Evolutionary conservation across 2,329 filamentous ascomycete species (phyloP), one percentile per base, ranked within the genome.

Genomic region (Trichophyton verrucosum): DNA sequence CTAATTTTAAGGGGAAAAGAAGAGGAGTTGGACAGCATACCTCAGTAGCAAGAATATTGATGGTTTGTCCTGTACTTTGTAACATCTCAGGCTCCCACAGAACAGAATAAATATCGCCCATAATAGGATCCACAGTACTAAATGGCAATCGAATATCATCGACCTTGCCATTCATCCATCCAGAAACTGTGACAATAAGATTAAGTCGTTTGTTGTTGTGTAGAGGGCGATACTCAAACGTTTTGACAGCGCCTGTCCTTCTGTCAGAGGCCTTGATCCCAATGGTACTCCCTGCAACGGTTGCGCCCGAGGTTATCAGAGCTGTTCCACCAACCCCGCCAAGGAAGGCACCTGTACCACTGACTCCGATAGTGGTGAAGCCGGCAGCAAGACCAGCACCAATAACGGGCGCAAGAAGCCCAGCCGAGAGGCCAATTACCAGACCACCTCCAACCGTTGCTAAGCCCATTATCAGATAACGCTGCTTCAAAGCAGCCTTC

Each of bases 181-280:
- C 94, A 0, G 92, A 91, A 33, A 99, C 84, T 0, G 94, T 97
- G 44, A 99, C 85, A 65, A 99, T 94, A 33, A 99, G 81, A 68
- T 99, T 97, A 44, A 96, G 89, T 61, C 91, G 82, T 75, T 99
- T 99, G 75, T 97, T 97, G 77, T 99, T 99, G 78, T 97, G 91
- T 53, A 99, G 77, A 5, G 94, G 94, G 51, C 92, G 84, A 72
- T 97, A 99, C 74, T 99, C 94, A 70, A 97, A 99, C 0, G 94
- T 99, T 74, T 86, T 91, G 61, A 99, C 95, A 1, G 91, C 86
- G 13, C 94, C 92, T 1, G 89, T 97, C 66, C 94, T 83, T 68
- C 91, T 83, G 68, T 89, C 81, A n/a, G 91, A 91, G 27, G 94
- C 92, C 71, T 85, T 86, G 47, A 88, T 83, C 57, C 89, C 94